Evolutionary conservation across 768 basidiomycete genomes (phyloP).

Genomic region (Scleroderma bovista): DNA sequence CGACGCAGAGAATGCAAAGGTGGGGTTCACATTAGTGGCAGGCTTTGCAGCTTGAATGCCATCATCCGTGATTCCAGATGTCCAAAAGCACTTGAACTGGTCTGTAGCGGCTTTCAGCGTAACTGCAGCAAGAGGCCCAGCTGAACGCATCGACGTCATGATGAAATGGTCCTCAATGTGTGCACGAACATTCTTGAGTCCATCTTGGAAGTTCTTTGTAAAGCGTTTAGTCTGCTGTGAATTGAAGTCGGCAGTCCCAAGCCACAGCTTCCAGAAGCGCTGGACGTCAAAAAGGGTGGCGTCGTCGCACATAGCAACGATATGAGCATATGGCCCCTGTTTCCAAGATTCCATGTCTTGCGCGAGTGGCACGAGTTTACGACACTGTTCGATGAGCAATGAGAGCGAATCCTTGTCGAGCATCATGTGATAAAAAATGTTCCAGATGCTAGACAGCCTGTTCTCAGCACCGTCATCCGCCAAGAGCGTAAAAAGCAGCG

Average conservation of each 20-base stretch:
- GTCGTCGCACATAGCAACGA: conserved; percentile 19
- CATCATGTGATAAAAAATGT: conserved; percentile 27
- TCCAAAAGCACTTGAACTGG: conserved; percentile 25
- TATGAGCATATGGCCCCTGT: conserved; percentile 20
- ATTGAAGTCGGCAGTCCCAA: conserved; percentile 9
- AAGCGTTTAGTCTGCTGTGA: conserved; percentile 8
- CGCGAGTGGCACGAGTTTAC: conserved; percentile 15
- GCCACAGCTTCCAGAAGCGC: conserved; percentile 18
- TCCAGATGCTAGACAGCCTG: conserved; percentile 20
- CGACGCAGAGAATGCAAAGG: conserved; percentile 22
- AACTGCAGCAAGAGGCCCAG: conserved; percentile 18
- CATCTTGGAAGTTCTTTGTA: conserved; percentile 14
- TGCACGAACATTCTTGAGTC: conserved; percentile 12
- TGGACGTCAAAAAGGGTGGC: conserved; percentile 19
- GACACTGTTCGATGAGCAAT: conserved; percentile 25
- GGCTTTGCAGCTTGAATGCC: neutral
- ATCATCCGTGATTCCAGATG: conserved; percentile 20
- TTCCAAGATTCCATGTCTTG: conserved; percentile 18
- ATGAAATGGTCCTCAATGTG: neutral
- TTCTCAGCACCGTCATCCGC: conserved; percentile 17
- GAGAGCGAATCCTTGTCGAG: conserved; percentile 19
- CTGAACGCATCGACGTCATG: conserved; percentile 19
- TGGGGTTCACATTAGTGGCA: conserved; percentile 22
- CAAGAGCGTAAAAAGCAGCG: conserved; percentile 23
- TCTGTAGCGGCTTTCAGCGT: conserved; percentile 2